Base-by-base conservation (phyloP, 2,329 filamentous ascomycete species). In the Aureobasidium musti region DNA sequence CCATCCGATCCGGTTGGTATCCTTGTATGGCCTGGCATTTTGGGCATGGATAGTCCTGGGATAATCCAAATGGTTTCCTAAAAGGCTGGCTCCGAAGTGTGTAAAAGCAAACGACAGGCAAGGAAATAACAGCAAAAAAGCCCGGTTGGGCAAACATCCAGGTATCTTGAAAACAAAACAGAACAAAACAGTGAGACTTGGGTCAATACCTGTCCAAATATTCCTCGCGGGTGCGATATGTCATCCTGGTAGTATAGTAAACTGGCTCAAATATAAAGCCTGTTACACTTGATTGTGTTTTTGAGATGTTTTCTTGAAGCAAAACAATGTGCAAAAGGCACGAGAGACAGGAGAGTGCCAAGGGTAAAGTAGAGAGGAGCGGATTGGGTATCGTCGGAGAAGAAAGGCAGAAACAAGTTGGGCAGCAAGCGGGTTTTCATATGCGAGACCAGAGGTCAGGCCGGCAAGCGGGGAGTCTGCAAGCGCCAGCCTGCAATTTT, bases 191-290 rank as follows among this genome's bases (percentile, higher is more conserved):
- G 66, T 70, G 67, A 63, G 65, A 53, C 54, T 65, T 63, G 67
- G 70, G 71, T 72, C 71, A 70, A 70, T 77, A 77, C 76, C 76
- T 77, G 74, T 73, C 70, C 72, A 74, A 73, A 67, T 70, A 69
- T 63, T 76, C 73, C 72, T 77, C 74, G 73, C 73, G 71, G 74
- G 63, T 74, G 74, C 74, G 73, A 74, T 70, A 71, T 71, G 72
- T 75, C 76, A 77, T 77, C 74, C 75, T 77, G 76, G 67, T 61
- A 67, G 66, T 59, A 33, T 66, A 37, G 63, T 63, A 64, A 45
- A 59, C 49, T 53, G 66, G 66, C 66, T 67, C 52, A 64, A 35
- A 64, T 64, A 49, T 63, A 30, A 67, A 67, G 66, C 66, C 66
- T 57, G 52, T 37, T 61, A 67, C 65, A 54, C 57, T 61, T 47